These are phyloP conservation scores for Paraphaeosphaeria minitans DNA, from an alignment of 2,329 filamentous ascomycete species.

Conservation along the genomic window DNA sequence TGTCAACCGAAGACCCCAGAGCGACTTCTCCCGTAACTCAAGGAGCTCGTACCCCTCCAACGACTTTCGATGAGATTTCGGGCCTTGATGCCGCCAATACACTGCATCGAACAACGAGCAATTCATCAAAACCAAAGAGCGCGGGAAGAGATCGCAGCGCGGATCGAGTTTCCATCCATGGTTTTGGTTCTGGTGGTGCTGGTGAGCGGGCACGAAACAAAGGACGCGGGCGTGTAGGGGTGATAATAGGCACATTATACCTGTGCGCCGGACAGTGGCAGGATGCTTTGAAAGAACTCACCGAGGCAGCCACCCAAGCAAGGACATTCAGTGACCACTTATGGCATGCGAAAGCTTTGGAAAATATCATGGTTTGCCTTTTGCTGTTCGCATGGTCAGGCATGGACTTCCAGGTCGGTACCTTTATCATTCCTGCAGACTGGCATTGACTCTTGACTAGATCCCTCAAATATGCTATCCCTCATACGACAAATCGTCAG, in stretches of 20 bases:
- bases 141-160: slow-evolving; percentile 62
- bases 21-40: slow-evolving; percentile 33
- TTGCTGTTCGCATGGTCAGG: slow-evolving; percentile 83
- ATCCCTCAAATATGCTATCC: slow-evolving; percentile 61
- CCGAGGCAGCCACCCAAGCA: slow-evolving; percentile 77
- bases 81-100: slow-evolving; percentile 44
- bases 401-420: slow-evolving; percentile 75
- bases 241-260: slow-evolving; percentile 84
- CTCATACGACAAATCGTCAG: slow-evolving; percentile 53
- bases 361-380: slow-evolving; percentile 82
- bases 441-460: slow-evolving; percentile 36
- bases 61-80: slow-evolving; percentile 56
- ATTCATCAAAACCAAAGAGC: slow-evolving; percentile 39
- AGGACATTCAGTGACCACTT: slow-evolving; percentile 85
- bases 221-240: slow-evolving; percentile 76
- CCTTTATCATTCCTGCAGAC: no score
- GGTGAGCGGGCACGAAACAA: slow-evolving; percentile 80
- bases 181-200: slow-evolving; percentile 67
- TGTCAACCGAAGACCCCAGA: slow-evolving; percentile 34
- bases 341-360: slow-evolving; percentile 97
- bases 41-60: slow-evolving; percentile 46
- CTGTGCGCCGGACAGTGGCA: slow-evolving; percentile 88
- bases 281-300: slow-evolving; percentile 82
- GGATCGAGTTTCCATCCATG: slow-evolving; percentile 66
- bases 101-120: slow-evolving; percentile 48